Evolutionary conservation across 441 rosid genomes (phyloP).

Genomic region (Dalechampia spathulata): DNA sequence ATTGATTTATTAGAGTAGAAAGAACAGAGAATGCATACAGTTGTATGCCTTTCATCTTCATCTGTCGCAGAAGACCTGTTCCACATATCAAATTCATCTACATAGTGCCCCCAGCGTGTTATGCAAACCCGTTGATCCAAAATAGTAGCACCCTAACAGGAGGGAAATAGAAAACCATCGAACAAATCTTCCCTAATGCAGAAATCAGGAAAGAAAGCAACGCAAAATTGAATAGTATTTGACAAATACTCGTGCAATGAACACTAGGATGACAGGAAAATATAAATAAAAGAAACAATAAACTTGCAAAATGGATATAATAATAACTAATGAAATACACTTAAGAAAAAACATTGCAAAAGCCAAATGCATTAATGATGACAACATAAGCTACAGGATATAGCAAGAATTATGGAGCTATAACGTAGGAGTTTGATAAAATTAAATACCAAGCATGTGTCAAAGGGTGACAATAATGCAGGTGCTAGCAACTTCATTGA

Average conservation of each 20-base stretch:
- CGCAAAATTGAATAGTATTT: not conserved
- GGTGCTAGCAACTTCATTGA: not conserved
- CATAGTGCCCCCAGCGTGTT: constrained; percentile 49
- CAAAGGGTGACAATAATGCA: not conserved
- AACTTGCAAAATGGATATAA: too few species aligned
- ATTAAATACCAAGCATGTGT: not conserved
- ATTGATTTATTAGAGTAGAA: not conserved
- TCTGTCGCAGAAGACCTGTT: constrained; percentile 22
- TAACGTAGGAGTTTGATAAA: not conserved
- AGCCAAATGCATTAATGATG: not conserved
- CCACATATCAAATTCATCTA: constrained; percentile 52
- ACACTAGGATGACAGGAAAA: not conserved
- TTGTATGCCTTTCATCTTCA: constrained; percentile 27
- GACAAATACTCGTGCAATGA: not conserved
- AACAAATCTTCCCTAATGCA: not conserved
- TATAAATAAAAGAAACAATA: not conserved
- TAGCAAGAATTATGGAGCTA: not conserved
- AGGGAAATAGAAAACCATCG: not conserved
- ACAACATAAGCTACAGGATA: not conserved
- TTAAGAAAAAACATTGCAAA: not conserved
- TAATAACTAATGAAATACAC: too few species aligned
- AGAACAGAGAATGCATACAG: constrained; percentile 26
- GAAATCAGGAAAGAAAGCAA: not conserved
- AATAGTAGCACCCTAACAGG: constrained; percentile 69
- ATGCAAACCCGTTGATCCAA: constrained; percentile 66